Percentiles rank a stretch among this genome's conserved stretches.
Evolutionary conservation across 306 rosid species (phyloP).

Genomic region (Vigna trinervia): DNA sequence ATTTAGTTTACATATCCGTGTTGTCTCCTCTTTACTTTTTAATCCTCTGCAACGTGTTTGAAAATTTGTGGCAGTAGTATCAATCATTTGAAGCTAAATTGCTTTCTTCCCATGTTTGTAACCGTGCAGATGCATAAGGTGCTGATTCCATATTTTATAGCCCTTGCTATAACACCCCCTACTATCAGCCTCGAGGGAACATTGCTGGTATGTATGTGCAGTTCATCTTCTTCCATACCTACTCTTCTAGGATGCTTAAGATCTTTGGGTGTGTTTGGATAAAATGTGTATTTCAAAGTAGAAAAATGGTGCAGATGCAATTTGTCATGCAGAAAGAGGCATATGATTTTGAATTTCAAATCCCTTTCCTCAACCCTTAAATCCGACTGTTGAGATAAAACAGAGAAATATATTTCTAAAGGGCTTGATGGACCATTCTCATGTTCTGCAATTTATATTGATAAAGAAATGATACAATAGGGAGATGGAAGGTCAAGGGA

Average conservation of each 20-base stretch:
- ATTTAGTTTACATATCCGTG: neutral
- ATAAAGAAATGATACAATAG: no score
- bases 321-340: no score
- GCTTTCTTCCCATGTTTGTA: slow-evolving; percentile 9
- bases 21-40: neutral
- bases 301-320: neutral
- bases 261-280: neutral
- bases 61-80: slow-evolving; percentile 13
- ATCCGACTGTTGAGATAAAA: no score
- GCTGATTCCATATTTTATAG: slow-evolving; percentile 79
- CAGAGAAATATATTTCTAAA: no score
- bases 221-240: slow-evolving; percentile 27
- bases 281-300: neutral
- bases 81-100: slow-evolving; percentile 19
- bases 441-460: no score
- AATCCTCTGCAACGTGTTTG: slow-evolving; percentile 19
- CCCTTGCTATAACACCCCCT: slow-evolving; percentile 76
- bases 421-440: no score
- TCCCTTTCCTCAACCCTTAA: no score
- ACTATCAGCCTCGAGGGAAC: slow-evolving; percentile 92
- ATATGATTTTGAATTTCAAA: no score
- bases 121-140: slow-evolving; percentile 84
- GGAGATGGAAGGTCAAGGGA: no score
- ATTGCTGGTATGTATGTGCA: slow-evolving; percentile 74
- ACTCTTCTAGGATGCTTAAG: slow-evolving; percentile 9